Percentiles rank a stretch among this genome's conserved stretches.
Conservation (phyloP, 2,329 filamentous ascomycete species). For the Fusarium oligoseptatum region DNA sequence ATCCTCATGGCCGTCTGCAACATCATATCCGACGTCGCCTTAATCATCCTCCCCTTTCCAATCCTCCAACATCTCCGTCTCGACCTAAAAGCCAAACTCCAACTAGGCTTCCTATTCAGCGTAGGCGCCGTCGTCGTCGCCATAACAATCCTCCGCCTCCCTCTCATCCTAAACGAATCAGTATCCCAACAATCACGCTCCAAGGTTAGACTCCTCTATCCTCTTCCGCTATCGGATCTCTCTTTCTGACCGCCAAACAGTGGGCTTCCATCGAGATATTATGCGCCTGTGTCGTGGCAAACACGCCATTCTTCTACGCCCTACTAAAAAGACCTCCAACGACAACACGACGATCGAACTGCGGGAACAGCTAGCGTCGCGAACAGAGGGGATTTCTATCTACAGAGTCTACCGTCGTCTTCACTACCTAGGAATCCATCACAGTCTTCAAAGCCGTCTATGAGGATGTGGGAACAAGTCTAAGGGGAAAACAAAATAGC, state of each 20-base stretch:
- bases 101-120: constrained; percentile 46
- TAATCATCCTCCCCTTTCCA: constrained; percentile 49
- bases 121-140: constrained; percentile 45
- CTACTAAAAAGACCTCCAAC: constrained; percentile 46
- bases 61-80: constrained; percentile 45
- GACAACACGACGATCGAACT: constrained; percentile 42
- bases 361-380: constrained; percentile 26
- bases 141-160: constrained; percentile 48
- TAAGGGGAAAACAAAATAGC: background rate
- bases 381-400: constrained; percentile 17
- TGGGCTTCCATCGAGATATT: constrained; percentile 52
- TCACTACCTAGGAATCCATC: constrained; percentile 12
- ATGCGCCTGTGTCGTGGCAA: constrained; percentile 50
- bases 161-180: constrained; percentile 47
- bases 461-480: background rate
- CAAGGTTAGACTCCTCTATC: constrained; percentile 33
- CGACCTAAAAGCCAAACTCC: constrained; percentile 33
- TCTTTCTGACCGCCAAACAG: constrained; percentile 20
- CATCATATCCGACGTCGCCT: constrained; percentile 46
- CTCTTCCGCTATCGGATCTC: background rate
- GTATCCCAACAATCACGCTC: constrained; percentile 49
- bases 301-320: constrained; percentile 49
- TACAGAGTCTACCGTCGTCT: constrained; percentile 32
- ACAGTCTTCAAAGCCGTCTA: background rate
- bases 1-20: constrained; percentile 49